A percentile compares a stretch with the other conserved stretches of the same genome.
Evolutionary conservation across 1,139 yeast genomes (phyloP).

Genomic region (Kodamaea fungicola): DNA sequence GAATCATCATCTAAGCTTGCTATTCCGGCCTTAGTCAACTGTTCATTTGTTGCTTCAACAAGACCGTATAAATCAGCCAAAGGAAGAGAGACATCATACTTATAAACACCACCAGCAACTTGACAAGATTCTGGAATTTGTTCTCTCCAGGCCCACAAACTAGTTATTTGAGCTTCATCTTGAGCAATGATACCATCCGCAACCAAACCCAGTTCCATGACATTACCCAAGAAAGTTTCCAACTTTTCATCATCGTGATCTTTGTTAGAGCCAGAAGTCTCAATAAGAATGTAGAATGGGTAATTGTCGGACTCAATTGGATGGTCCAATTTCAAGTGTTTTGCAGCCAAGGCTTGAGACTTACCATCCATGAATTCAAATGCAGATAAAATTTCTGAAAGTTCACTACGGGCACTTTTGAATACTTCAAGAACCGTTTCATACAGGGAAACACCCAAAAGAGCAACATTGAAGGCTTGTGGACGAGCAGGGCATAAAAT

Average conservation of each 20-base stretch:
- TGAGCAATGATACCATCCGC: constrained; percentile 94
- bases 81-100: constrained; percentile 92
- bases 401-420: constrained; percentile 71
- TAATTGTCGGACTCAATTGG: constrained; percentile 75
- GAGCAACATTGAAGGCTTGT: constrained; percentile 80
- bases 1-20: constrained; percentile 61
- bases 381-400: constrained; percentile 85
- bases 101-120: constrained; percentile 88
- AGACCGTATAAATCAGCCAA: constrained; percentile 72
- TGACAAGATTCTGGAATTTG: constrained; percentile 86
- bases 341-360: constrained; percentile 64
- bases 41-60: constrained; percentile 67
- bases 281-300: constrained; percentile 88
- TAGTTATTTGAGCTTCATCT: constrained; percentile 80
- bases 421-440: constrained; percentile 82
- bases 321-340: constrained; percentile 54
- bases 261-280: constrained; percentile 89
- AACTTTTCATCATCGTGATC: constrained; percentile 79
- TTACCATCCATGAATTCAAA: constrained; percentile 90
- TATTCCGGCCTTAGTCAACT: constrained; percentile 54
- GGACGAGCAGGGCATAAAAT: constrained; percentile 93
- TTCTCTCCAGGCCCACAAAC: constrained; percentile 95
- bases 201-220: constrained; percentile 81
- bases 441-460: constrained; percentile 77
- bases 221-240: constrained; percentile 74